phyloP scores from a whole-genome alignment of 192 early-diverging fungal genomes.

The Podila verticillata region DNA sequence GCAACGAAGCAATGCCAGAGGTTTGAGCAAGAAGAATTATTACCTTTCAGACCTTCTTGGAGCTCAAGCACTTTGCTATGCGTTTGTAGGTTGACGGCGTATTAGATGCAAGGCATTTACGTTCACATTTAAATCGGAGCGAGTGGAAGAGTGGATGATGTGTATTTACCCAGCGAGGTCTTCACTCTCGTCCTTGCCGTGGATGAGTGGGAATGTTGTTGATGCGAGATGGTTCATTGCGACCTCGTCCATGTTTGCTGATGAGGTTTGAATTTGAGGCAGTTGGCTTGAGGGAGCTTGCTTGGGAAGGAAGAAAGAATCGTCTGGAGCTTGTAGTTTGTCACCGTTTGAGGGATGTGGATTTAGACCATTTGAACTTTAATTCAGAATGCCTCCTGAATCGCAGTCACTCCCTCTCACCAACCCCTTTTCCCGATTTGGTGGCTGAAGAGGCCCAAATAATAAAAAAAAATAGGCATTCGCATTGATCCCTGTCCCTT shows the following conservation, averaged over 20 bases:
- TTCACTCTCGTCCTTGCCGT: constrained; percentile 50
- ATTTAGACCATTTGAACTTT: no score
- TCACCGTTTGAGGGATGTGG: no score
- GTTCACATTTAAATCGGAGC: not conserved
- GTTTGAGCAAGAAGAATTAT: no score
- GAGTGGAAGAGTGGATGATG: not conserved
- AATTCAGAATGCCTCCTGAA: no score
- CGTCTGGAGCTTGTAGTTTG: not conserved
- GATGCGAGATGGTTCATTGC: constrained; percentile 36
- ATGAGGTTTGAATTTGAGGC: not conserved
- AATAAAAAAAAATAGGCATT: not conserved
- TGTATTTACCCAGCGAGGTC: constrained; percentile 32
- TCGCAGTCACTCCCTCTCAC: constrained; percentile 2
- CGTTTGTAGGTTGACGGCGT: not conserved
- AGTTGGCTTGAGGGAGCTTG: not conserved
- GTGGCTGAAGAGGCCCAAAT: no score
- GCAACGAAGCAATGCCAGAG: no score
- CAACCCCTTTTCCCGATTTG: not conserved
- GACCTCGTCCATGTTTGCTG: constrained; percentile 23
- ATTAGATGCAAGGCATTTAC: no score
- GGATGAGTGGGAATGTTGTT: constrained; percentile 35
- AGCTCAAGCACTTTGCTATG: constrained; percentile 39
- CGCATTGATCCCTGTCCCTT: not conserved
- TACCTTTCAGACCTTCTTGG: constrained; percentile 48
- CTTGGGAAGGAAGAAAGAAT: not conserved